Evolutionary conservation across 169 alveolate genomes (phyloP).

Genomic region (Cryptosporidium parvum): DNA sequence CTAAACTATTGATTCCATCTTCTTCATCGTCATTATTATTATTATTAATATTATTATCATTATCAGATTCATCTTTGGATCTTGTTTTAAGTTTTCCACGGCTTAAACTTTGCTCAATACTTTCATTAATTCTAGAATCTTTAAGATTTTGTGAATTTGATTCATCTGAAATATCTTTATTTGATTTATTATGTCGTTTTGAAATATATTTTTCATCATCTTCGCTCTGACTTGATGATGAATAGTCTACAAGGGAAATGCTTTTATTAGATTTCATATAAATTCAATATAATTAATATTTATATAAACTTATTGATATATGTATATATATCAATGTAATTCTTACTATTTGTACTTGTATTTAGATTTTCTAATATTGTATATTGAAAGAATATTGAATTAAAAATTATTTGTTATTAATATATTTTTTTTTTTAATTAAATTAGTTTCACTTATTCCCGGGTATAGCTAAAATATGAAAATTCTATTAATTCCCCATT

Average conservation of each 20-base stretch:
- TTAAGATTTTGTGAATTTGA: background rate
- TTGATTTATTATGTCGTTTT: background rate
- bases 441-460: no score
- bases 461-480: no score
- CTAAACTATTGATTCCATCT: slow-evolving; percentile 49
- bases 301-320: no score
- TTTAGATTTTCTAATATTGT: background rate
- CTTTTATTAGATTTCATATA: background rate
- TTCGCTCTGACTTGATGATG: slow-evolving; percentile 9
- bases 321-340: no score
- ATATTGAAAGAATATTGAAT: no score
- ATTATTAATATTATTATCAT: background rate
- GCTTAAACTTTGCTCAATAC: background rate
- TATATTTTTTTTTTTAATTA: no score
- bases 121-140: background rate
- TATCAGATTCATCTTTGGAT: background rate
- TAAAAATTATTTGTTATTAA: no score
- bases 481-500: no score
- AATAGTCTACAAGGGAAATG: background rate
- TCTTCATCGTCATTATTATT: background rate
- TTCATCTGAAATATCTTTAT: background rate
- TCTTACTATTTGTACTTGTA: no score
- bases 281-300: no score
- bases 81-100: no score
- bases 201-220: background rate